These are phyloP conservation scores for Malus asiatica DNA, from an alignment of 306 rosid species.

Conservation along the genomic window DNA sequence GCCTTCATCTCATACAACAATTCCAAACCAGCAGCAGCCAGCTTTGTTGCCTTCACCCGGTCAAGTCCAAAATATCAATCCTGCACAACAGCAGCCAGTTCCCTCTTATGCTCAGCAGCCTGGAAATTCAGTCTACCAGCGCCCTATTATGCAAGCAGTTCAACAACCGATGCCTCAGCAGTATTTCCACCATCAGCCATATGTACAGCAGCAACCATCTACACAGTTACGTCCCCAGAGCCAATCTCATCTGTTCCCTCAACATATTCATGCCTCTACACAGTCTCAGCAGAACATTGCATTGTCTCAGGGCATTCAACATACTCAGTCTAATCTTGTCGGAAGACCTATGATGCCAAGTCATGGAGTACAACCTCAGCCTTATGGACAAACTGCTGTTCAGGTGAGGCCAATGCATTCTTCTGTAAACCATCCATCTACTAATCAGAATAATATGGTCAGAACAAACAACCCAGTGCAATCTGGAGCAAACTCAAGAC, in stretches of 20 bases:
- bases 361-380: constrained; percentile 46
- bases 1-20: constrained; percentile 43
- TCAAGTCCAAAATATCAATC: constrained; percentile 47
- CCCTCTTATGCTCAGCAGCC: constrained; percentile 53
- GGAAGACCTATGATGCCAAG: constrained; percentile 52
- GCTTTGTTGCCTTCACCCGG: constrained; percentile 50
- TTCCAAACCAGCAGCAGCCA: constrained; percentile 61
- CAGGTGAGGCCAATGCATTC: constrained; percentile 47
- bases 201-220: constrained; percentile 43
- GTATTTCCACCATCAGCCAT: constrained; percentile 39
- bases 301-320: constrained; percentile 39
- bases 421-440: constrained; percentile 34
- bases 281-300: constrained; percentile 43
- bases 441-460: constrained; percentile 38
- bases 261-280: constrained; percentile 35
- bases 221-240: constrained; percentile 53
- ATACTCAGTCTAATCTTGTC: constrained; percentile 41
- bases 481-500: constrained; percentile 21
- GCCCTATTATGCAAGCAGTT: constrained; percentile 45
- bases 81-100: constrained; percentile 45
- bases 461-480: constrained; percentile 43
- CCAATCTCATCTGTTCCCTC: constrained; percentile 44
- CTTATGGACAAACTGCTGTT: constrained; percentile 43
- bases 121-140: constrained; percentile 46
- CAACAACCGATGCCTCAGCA: constrained; percentile 43